These are phyloP conservation scores for Alternaria dauci DNA, from an alignment of 2,329 filamentous ascomycete genomes.

Conservation along the genomic window DNA sequence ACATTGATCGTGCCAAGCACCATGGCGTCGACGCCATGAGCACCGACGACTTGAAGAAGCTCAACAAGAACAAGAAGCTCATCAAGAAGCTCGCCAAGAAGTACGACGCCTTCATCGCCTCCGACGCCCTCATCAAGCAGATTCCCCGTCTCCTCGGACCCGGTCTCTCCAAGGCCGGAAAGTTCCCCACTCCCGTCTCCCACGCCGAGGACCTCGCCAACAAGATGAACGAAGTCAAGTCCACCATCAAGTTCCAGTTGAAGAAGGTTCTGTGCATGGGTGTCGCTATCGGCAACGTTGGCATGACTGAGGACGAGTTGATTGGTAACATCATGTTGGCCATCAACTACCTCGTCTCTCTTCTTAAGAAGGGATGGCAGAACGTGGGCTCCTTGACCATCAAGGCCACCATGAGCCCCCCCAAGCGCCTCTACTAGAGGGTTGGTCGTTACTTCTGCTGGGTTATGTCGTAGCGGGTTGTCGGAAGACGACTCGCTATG, in stretches of 20 bases:
- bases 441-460: conserved; percentile 24
- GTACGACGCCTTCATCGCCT: conserved; percentile 99
- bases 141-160: conserved; percentile 98
- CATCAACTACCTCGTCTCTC: conserved; percentile 99
- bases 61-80: conserved; percentile 99
- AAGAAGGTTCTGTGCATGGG: conserved; percentile 99
- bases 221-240: conserved; percentile 99
- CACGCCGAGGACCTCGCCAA: conserved; percentile 91
- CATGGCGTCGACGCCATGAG: conserved; percentile 98
- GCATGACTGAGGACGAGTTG: conserved; percentile 95
- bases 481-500: conserved; percentile 28
- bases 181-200: conserved; percentile 99
- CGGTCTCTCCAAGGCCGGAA: conserved; percentile 75
- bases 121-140: conserved; percentile 98
- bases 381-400: conserved; percentile 99
- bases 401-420: conserved; percentile 99
- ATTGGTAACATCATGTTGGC: conserved; percentile 99
- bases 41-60: conserved; percentile 99
- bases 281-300: conserved; percentile 98
- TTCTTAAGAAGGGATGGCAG: conserved; percentile 99
- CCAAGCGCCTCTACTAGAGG: conserved; percentile 93
- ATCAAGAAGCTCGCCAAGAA: conserved; percentile 99
- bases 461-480: conserved; percentile 23
- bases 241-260: conserved; percentile 99
- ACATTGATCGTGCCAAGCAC: conserved; percentile 99